Conservation (phyloP, 1,284 basidiomycete species). For the Leccinum pachyderme region DNA sequence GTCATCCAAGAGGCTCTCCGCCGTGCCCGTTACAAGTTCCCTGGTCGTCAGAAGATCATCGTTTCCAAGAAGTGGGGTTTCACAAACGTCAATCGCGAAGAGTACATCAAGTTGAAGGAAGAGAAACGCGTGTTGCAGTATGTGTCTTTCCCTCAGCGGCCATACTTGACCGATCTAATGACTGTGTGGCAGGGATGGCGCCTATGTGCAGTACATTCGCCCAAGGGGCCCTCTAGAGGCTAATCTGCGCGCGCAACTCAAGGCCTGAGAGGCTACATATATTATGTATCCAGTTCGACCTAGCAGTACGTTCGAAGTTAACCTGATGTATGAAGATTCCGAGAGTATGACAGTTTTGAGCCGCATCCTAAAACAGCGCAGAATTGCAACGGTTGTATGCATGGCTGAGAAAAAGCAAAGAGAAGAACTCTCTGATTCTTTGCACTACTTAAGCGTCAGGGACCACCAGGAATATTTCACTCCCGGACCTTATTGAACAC, state of each 20-base stretch:
- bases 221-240: constrained; percentile 81
- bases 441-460: too few relatives aligned
- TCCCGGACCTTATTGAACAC: too few relatives aligned
- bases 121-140: constrained; percentile 86
- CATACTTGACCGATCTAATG: constrained; percentile 3
- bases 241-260: constrained; percentile 83
- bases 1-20: constrained; percentile 97
- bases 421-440: too few relatives aligned
- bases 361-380: background rate
- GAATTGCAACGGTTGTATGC: background rate
- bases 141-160: constrained; percentile 34
- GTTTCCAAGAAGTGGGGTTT: constrained; percentile 98
- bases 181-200: constrained; percentile 60
- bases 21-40: constrained; percentile 99
- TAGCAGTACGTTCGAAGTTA: background rate
- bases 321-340: background rate
- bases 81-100: constrained; percentile 90
- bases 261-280: constrained; percentile 44
- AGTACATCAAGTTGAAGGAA: constrained; percentile 87
- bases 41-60: constrained; percentile 98
- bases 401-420: background rate
- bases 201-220: constrained; percentile 88
- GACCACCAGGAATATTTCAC: too few relatives aligned
- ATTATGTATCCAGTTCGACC: constrained; percentile 8
- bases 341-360: background rate